Conservation (phyloP, 177 flowering plant genomes). For the Telopea speciosissima region DNA sequence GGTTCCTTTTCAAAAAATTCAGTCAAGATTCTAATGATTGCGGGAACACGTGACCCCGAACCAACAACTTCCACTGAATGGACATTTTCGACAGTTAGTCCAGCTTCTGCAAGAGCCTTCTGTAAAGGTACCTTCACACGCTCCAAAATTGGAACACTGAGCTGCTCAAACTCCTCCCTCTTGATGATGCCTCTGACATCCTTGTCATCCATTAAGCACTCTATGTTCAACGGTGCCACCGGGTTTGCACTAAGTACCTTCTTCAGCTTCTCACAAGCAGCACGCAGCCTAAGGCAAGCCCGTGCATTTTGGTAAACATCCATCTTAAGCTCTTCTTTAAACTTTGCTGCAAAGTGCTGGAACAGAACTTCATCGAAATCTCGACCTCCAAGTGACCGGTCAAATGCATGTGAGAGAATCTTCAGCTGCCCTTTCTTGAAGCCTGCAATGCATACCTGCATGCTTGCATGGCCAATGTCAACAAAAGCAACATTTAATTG, state of each 20-base stretch:
- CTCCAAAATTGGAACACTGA: constrained; percentile 56
- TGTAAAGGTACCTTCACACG: constrained; percentile 63
- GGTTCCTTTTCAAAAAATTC: constrained; percentile 72
- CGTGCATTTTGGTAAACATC: constrained; percentile 65
- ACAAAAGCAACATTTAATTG: constrained; percentile 62
- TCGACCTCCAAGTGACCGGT: constrained; percentile 57
- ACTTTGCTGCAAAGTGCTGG: constrained; percentile 59
- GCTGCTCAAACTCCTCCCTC: constrained; percentile 64
- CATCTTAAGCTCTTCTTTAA: constrained; percentile 58
- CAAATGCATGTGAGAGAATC: constrained; percentile 56
- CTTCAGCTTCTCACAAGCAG: constrained; percentile 64
- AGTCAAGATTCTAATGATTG: constrained; percentile 48
- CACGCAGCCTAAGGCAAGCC: constrained; percentile 56
- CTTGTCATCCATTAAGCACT: constrained; percentile 73
- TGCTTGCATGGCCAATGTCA: constrained; percentile 68
- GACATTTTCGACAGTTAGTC: constrained; percentile 41
- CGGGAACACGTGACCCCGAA: constrained; percentile 68
- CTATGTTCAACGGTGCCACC: constrained; percentile 61
- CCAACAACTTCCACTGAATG: constrained; percentile 68
- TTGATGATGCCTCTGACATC: constrained; percentile 62
- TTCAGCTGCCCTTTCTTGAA: constrained; percentile 71
- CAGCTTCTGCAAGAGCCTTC: constrained; percentile 62
- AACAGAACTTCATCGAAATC: constrained; percentile 70
- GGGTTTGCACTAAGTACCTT: constrained; percentile 76
- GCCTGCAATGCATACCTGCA: constrained; percentile 78